Evolutionary conservation across 164 flowering plant genomes (phyloP).

Genomic region (Vitis labrusca): DNA sequence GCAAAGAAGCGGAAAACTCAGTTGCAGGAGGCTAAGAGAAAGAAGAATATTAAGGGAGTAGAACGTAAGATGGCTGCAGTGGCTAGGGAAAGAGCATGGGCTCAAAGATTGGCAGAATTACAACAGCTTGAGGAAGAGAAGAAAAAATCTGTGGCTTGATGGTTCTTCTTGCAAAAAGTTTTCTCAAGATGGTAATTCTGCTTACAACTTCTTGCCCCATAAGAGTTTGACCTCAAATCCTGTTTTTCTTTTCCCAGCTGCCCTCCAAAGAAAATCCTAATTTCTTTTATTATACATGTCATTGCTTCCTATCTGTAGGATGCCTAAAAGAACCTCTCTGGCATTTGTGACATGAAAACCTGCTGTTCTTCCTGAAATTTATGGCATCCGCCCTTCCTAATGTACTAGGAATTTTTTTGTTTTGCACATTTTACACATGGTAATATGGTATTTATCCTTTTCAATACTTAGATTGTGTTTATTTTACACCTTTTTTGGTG

Average conservation of each 20-base stretch:
- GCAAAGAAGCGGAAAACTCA: conserved; percentile 59
- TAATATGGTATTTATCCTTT: not conserved
- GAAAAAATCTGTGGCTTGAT: conserved; percentile 37
- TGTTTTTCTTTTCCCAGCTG: not conserved
- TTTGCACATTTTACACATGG: no score
- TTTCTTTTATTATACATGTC: not conserved
- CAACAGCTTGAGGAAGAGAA: conserved; percentile 67
- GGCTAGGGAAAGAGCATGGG: conserved; percentile 83
- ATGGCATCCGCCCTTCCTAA: no score
- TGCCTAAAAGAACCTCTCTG: not conserved
- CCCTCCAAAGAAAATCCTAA: no score
- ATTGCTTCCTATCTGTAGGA: not conserved
- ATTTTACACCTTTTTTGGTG: not conserved
- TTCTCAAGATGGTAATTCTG: not conserved
- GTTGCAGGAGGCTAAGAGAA: conserved; percentile 61
- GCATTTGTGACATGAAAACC: no score
- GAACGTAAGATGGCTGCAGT: conserved; percentile 86
- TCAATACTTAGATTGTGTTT: not conserved
- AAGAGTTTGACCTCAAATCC: not conserved
- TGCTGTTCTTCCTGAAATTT: no score
- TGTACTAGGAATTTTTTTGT: no score
- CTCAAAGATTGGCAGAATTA: conserved; percentile 61
- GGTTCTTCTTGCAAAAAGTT: not conserved
- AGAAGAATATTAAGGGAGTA: conserved; percentile 39
- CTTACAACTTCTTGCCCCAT: not conserved